These are phyloP conservation scores for Paramecium pentaurelia DNA, from an alignment of 73 alveolate species.

Conservation along the genomic window DNA sequence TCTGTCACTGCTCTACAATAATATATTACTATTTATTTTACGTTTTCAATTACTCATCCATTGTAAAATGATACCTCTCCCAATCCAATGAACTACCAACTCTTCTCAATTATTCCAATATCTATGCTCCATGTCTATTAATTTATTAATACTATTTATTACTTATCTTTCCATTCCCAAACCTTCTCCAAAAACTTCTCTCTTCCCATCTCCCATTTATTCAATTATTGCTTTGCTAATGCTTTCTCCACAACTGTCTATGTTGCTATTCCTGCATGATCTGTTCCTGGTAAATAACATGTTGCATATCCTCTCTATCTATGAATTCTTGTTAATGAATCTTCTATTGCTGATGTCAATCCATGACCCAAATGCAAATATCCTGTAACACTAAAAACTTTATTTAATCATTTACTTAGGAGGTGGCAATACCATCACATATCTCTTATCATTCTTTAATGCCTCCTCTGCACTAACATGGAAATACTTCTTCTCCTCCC, in stretches of 20 bases:
- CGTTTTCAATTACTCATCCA: conserved; percentile 72
- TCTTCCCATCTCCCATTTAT: conserved; percentile 89
- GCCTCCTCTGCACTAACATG: conserved; percentile 84
- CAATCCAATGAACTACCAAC: conserved; percentile 94
- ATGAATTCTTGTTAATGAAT: conserved; percentile 80
- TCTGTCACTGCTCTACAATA: conserved; percentile 81
- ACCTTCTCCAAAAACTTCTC: conserved; percentile 88
- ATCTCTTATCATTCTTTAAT: conserved; percentile 78
- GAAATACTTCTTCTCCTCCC: conserved; percentile 91
- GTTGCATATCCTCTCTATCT: conserved; percentile 90
- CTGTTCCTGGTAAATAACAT: conserved; percentile 96
- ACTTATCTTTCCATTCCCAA: conserved; percentile 96
- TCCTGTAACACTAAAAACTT: conserved; percentile 90
- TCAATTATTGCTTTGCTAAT: conserved; percentile 80
- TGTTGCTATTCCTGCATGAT: conserved; percentile 98
- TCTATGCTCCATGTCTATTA: conserved; percentile 79
- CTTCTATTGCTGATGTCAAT: conserved; percentile 87
- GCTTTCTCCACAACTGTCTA: conserved; percentile 94
- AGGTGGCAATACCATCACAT: conserved; percentile 98
- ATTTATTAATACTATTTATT: background rate
- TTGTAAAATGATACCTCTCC: conserved; percentile 91
- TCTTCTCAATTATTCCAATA: conserved; percentile 82
- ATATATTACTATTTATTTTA: conserved; percentile 21
- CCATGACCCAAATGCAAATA: conserved; percentile 95
- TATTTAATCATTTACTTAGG: conserved; percentile 71